These are phyloP conservation scores for Monilinia fructigena DNA, from an alignment of 2,329 filamentous ascomycete genomes.

Conservation along the genomic window DNA sequence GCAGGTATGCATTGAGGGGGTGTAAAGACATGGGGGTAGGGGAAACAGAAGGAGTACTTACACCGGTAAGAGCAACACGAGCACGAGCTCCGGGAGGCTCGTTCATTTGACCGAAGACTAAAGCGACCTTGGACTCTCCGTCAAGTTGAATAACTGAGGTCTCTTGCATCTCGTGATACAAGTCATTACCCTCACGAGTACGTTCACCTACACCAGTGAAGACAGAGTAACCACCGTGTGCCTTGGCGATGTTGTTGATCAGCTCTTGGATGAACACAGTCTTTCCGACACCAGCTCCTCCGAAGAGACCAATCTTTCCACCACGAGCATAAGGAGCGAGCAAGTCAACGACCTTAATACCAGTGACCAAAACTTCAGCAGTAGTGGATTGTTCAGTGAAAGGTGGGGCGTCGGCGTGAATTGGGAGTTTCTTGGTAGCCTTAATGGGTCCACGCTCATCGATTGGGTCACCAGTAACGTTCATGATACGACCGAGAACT, in stretches of 20 bases:
- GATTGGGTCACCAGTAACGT: constrained; percentile 99
- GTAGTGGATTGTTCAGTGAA: constrained; percentile 96
- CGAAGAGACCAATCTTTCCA: constrained; percentile 99
- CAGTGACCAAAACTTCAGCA: constrained; percentile 95
- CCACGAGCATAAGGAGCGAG: constrained; percentile 99
- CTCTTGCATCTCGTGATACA: constrained; percentile 99
- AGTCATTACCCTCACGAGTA: constrained; percentile 99
- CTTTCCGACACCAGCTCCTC: constrained; percentile 99
- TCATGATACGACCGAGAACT: constrained; percentile 98
- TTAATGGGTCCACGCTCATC: constrained; percentile 99
- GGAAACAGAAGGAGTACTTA: not conserved
- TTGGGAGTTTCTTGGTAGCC: constrained; percentile 79
- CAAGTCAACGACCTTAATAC: constrained; percentile 99
- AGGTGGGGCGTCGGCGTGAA: constrained; percentile 88
- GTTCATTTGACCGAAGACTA: constrained; percentile 99
- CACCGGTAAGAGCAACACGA: constrained; percentile 94
- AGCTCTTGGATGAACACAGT: constrained; percentile 99
- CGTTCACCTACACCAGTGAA: constrained; percentile 99
- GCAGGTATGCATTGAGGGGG: too few relatives aligned
- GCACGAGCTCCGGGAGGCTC: constrained; percentile 99
- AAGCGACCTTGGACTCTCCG: constrained; percentile 97
- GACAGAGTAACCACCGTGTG: constrained; percentile 99
- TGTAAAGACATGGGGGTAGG: too few relatives aligned
- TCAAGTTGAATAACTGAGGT: constrained; percentile 99
- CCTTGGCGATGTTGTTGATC: constrained; percentile 99